Conservation (phyloP, 2,329 filamentous ascomycete genomes). For the Sarocladium strictum region DNA sequence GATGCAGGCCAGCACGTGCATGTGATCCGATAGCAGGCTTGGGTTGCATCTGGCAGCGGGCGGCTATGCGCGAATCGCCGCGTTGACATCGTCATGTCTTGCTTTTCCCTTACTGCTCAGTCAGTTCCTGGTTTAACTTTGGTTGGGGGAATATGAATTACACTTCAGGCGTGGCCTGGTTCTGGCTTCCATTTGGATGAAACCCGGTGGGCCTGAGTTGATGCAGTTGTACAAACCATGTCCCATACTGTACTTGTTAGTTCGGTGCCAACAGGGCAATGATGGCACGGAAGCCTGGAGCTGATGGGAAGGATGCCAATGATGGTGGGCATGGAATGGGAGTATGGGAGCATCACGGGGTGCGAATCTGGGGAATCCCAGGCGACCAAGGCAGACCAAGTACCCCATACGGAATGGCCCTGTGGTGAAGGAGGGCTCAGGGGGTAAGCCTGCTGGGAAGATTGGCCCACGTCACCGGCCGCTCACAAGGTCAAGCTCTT, state of each 20-base stretch:
- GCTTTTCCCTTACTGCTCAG: neutral
- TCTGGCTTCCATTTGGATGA: neutral
- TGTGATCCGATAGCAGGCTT: constrained; percentile 7
- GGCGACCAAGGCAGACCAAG: neutral
- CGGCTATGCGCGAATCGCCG: neutral
- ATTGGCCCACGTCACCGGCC: neutral
- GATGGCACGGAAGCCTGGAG: constrained; percentile 6
- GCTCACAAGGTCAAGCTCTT: neutral
- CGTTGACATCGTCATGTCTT: neutral
- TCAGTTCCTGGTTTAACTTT: neutral
- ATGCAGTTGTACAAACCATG: neutral
- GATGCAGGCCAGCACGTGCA: neutral
- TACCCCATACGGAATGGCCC: neutral
- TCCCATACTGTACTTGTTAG: neutral
- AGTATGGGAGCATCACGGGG: neutral
- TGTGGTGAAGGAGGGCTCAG: neutral
- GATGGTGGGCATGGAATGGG: neutral
- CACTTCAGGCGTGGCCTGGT: neutral
- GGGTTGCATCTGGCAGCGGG: neutral
- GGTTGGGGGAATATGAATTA: neutral
- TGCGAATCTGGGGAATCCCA: constrained; percentile 7
- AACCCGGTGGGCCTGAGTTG: neutral
- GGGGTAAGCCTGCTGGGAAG: neutral
- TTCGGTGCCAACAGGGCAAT: neutral
- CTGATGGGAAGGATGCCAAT: constrained; percentile 1